Evolutionary conservation across 805 yeast genomes (phyloP), one percentile per base, ranked within the genome.

Genomic region (Brettanomyces anomalus): DNA sequence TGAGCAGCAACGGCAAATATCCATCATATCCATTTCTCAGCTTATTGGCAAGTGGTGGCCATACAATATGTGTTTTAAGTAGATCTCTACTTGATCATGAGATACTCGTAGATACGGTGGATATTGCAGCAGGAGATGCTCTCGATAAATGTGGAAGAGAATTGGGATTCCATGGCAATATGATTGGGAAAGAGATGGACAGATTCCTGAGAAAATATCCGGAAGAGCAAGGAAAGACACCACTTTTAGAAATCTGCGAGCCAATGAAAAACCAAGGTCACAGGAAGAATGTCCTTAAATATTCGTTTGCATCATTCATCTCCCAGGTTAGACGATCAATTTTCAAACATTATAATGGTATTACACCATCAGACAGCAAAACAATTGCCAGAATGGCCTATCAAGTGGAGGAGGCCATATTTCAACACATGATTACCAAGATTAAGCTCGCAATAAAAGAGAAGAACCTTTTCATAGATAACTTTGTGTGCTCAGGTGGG

Each of bases 51-150:
- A 82, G 94, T 53, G 98, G 98, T 0, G 98, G 98, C 0, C 98
- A 93, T 56, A 89, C 97, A 0, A 79, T 87, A 79, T 65, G 89
- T 20, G 95, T 90, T 1, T 66, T 77, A 6, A 81, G 89, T 43
- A 64, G 60, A 26, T 65, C 81, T 15, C 51, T 87, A 1, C 47
- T 68, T 0, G 71, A 81, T 2, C 98, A 93, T 64, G 79, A 77
- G 45, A 74, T 90, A 1, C 58, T 87, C 4, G 77, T 81, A 17
- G 73, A 88, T 53, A 85, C 95, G 0, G 62, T 77, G 16, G 98
- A 89, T 56, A 84, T 87, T 24, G 97, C 98, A 0, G 83, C 83
- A 3, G 98, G 98, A 0, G 96, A 90, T 60, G 83, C 96, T 0
- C 61, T 93, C 18, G 98, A 93, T 60, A 90, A 90, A 62, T 86